phyloP scores from a whole-genome alignment of 306 rosid genomes.

The Macrotyloma uniflorum region DNA sequence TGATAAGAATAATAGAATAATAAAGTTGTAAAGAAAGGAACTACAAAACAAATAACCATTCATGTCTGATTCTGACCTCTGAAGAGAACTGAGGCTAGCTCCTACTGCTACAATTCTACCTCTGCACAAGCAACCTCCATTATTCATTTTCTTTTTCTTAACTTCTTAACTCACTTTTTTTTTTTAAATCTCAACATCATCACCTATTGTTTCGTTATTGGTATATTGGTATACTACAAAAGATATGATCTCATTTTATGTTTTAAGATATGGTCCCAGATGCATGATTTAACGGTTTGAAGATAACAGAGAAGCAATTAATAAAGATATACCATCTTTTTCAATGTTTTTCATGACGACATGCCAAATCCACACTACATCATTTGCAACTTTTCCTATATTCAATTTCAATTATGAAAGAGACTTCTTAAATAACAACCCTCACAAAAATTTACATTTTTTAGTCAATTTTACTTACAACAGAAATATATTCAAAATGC shows the following conservation, averaged over 20 bases:
- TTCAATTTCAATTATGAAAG: too few species aligned
- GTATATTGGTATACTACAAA: too few species aligned
- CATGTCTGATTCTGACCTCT: conserved; percentile 27
- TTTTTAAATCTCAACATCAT: too few species aligned
- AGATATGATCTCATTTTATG: neutral
- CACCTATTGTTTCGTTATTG: too few species aligned
- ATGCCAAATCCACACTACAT: neutral
- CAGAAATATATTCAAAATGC: too few species aligned
- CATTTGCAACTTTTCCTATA: neutral
- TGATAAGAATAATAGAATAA: conserved; percentile 23
- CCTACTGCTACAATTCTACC: conserved; percentile 15
- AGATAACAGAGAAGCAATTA: neutral
- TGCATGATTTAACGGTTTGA: neutral
- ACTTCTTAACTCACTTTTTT: too few species aligned
- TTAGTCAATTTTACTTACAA: too few species aligned
- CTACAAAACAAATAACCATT: conserved; percentile 43
- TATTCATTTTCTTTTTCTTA: too few species aligned
- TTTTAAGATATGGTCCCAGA: neutral
- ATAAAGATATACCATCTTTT: neutral
- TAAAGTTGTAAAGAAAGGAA: conserved; percentile 52
- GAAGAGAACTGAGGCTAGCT: conserved; percentile 26
- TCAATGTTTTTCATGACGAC: neutral
- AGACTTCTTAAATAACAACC: too few species aligned
- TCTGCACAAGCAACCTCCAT: conserved; percentile 31
- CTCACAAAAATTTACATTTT: too few species aligned